These are phyloP conservation scores for Dalbergia cochinchinensis DNA, from an alignment of 306 rosid genomes.

Conservation along the genomic window DNA sequence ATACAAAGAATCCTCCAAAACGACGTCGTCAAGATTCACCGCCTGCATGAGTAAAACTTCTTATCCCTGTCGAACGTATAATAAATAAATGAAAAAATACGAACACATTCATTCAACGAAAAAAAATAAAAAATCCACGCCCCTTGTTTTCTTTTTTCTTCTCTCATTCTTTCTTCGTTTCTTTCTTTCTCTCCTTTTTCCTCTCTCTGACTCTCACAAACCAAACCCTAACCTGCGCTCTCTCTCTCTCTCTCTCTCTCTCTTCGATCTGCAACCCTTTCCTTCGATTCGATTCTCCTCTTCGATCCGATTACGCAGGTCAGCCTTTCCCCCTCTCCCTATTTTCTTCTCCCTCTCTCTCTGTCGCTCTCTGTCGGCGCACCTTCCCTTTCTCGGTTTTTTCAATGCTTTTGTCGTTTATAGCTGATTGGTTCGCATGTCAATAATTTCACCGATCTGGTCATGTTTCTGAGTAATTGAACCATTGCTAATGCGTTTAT, in stretches of 20 bases:
- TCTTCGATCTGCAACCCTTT: conserved; percentile 1
- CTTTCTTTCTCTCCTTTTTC: not conserved
- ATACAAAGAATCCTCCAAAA: not conserved
- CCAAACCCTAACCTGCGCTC: conserved; percentile 61
- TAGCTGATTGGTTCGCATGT: conserved; percentile 16
- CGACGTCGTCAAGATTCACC: conserved; percentile 55
- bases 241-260: not conserved
- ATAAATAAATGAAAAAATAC: not conserved
- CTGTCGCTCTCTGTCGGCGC: not conserved
- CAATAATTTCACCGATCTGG: conserved; percentile 53
- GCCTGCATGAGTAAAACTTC: not conserved
- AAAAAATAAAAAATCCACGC: conserved; percentile 27
- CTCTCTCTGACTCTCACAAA: conserved; percentile 38
- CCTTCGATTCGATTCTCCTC: conserved; percentile 21
- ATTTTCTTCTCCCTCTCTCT: no score
- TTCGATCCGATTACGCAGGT: conserved; percentile 56
- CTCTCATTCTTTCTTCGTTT: not conserved
- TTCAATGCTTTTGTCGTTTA: not conserved
- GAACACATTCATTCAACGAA: not conserved
- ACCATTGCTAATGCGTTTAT: not conserved
- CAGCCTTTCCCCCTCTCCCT: not conserved
- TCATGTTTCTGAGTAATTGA: not conserved
- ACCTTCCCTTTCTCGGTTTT: not conserved
- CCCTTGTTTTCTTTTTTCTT: not conserved
- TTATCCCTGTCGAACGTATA: conserved; percentile 38